Evolutionary conservation across 2,329 filamentous ascomycete species (phyloP), one percentile per base, ranked within the genome.

Genomic region (Mollisia scopiformis): DNA sequence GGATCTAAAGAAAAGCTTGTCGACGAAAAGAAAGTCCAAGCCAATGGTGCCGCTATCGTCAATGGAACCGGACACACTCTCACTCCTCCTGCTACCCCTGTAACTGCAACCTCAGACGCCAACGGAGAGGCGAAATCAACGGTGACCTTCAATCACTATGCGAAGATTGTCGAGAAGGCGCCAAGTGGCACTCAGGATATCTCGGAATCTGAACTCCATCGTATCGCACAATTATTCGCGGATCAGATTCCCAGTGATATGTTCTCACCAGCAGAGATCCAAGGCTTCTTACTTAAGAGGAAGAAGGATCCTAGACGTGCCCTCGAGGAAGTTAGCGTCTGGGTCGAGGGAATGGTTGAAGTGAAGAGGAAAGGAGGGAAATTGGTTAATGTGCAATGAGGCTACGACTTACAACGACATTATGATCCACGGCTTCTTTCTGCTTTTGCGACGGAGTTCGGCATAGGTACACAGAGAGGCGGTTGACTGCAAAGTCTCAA

Each of bases 221-320:
- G 28, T 2, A 59, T 68, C 1, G 69, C 70, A 3, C 19, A 65
- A 5, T 68, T 77, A 30, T 89, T 89, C 67, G 79, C 82, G 1
- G 66, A 74, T 2, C 75, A 78, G 56, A 80, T 89, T n/a, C 83
- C 84, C 0, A 74, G 79, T n/a, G 75, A 73, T 1, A 72, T 75
- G 43, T 82, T 88, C 62, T 82, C 79, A 25, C 85, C 87, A 0
- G 87, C 87, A 0, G 83, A 88, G 72, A 83, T 89, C 43, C 86
- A 89, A 71, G 86, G 86, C 0, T 89, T 87, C 71, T 69, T 89
- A 60, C 75, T 89, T 49, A 87, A 85, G 73, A 76, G 84, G 46
- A 89, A 88, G 75, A 84, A 82, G 75, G 78, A 80, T 35, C 86
- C 86, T 6, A 75, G 76, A 10, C 77, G 78, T 66, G 86, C 87